Evolutionary conservation across 257 asterid genomes (phyloP).

Genomic region (Misopates orontium): DNA sequence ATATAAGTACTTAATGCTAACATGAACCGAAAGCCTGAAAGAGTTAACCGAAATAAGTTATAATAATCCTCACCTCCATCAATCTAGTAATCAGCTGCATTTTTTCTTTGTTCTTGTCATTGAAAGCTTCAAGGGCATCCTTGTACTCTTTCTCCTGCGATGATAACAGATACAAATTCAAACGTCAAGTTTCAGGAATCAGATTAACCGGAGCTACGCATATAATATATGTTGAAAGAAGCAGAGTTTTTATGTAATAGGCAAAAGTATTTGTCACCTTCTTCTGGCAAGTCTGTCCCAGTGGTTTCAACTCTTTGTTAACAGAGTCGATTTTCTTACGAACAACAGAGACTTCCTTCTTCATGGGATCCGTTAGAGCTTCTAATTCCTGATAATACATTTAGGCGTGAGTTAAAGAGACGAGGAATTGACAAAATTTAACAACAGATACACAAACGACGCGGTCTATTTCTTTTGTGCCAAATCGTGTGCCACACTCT

Average conservation of each 20-base stretch:
- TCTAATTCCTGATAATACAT: slow-evolving; percentile 49
- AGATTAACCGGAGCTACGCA: background rate
- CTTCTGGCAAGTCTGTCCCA: slow-evolving; percentile 54
- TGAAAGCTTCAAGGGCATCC: slow-evolving; percentile 58
- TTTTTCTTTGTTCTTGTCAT: slow-evolving; percentile 56
- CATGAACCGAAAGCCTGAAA: background rate
- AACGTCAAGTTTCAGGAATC: background rate
- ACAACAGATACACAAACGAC: too few species aligned
- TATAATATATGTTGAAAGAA: background rate
- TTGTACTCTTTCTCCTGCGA: slow-evolving; percentile 60
- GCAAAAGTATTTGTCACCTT: slow-evolving; percentile 32
- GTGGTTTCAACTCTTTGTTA: slow-evolving; percentile 51
- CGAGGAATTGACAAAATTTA: background rate
- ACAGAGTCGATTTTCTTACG: slow-evolving; percentile 53
- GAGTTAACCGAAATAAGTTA: background rate
- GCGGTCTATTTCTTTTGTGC: too few species aligned
- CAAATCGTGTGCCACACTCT: too few species aligned
- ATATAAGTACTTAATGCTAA: background rate
- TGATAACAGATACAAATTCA: background rate
- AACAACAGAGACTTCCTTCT: slow-evolving; percentile 50
- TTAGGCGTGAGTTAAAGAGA: background rate
- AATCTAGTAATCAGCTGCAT: slow-evolving; percentile 50
- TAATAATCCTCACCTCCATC: slow-evolving; percentile 40
- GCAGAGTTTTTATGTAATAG: background rate
- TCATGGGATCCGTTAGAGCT: slow-evolving; percentile 55